Conservation (phyloP, 1,139 yeast species). For the Arxiozyma slooffiae region DNA sequence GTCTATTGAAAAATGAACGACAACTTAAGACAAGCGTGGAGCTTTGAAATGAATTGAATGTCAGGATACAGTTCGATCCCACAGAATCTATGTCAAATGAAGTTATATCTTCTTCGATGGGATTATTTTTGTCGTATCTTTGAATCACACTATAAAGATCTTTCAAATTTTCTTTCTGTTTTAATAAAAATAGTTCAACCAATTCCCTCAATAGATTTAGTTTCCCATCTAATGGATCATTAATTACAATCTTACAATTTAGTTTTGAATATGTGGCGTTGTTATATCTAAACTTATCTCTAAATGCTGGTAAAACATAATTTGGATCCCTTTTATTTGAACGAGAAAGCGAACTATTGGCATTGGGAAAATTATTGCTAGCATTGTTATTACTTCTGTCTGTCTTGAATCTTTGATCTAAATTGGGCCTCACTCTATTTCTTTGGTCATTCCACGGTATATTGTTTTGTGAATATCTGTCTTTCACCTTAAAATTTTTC, state of each 20-base stretch:
- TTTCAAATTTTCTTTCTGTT: constrained; percentile 1
- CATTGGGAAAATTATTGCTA: neutral
- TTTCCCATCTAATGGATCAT: neutral
- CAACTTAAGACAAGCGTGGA: constrained; percentile 19
- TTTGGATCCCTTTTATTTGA: neutral
- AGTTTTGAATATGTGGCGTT: constrained; percentile 6
- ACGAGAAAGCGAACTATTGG: neutral
- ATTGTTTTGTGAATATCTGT: neutral
- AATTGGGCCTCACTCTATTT: neutral
- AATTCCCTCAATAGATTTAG: neutral
- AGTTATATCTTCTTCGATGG: constrained; percentile 1
- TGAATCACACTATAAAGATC: neutral
- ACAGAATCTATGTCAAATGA: neutral
- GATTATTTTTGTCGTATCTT: neutral
- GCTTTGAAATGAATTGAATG: constrained; percentile 17
- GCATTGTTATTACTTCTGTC: neutral
- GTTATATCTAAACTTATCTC: constrained; percentile 5
- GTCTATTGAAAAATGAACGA: constrained; percentile 16
- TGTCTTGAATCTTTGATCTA: neutral
- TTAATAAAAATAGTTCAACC: neutral
- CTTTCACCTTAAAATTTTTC: neutral
- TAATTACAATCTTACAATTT: constrained; percentile 6
- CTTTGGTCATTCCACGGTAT: neutral
- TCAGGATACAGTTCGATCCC: constrained; percentile 8
- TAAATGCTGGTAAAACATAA: constrained; percentile 7